Percentiles rank a stretch among this genome's conserved stretches.
Conservation (phyloP, 768 basidiomycete species). For the Galerina sulciceps region DNA sequence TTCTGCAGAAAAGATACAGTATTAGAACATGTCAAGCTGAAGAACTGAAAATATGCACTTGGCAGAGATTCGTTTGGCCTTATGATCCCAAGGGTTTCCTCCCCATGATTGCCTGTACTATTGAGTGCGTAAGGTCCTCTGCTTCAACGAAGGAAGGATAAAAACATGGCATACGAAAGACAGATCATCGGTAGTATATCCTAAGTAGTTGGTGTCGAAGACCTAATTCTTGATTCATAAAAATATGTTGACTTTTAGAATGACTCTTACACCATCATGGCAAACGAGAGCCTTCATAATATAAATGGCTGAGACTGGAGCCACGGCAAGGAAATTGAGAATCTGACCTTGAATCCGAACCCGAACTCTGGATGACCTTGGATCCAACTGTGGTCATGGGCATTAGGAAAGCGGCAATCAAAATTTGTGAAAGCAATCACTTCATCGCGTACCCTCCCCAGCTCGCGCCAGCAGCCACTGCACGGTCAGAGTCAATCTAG, state of each 20-base stretch:
- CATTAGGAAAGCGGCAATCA: too few relatives aligned
- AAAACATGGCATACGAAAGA: slow-evolving; percentile 63
- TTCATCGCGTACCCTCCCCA: slow-evolving; percentile 93
- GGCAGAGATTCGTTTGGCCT: slow-evolving; percentile 53
- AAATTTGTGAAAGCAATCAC: slow-evolving; percentile 39
- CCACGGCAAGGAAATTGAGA: not conserved
- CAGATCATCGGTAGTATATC: slow-evolving; percentile 90
- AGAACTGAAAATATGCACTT: slow-evolving; percentile 44
- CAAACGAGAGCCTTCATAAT: slow-evolving; percentile 67
- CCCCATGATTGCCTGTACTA: slow-evolving; percentile 90
- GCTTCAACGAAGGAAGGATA: not conserved
- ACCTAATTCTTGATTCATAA: slow-evolving; percentile 41
- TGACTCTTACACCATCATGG: slow-evolving; percentile 79
- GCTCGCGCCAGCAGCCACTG: slow-evolving; percentile 80
- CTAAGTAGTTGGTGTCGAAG: slow-evolving; percentile 78
- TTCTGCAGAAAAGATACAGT: slow-evolving; percentile 40
- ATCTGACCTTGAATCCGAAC: slow-evolving; percentile 77
- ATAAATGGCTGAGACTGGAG: not conserved
- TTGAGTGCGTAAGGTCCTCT: not conserved
- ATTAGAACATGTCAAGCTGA: not conserved
- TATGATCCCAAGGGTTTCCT: slow-evolving; percentile 76
- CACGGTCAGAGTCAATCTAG: slow-evolving; percentile 70
- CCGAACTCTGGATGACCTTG: slow-evolving; percentile 90
- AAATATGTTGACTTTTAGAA: not conserved
- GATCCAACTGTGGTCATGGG: slow-evolving; percentile 70